Conservation (phyloP, 1,284 basidiomycete genomes). For the Naganishia albida region DNA sequence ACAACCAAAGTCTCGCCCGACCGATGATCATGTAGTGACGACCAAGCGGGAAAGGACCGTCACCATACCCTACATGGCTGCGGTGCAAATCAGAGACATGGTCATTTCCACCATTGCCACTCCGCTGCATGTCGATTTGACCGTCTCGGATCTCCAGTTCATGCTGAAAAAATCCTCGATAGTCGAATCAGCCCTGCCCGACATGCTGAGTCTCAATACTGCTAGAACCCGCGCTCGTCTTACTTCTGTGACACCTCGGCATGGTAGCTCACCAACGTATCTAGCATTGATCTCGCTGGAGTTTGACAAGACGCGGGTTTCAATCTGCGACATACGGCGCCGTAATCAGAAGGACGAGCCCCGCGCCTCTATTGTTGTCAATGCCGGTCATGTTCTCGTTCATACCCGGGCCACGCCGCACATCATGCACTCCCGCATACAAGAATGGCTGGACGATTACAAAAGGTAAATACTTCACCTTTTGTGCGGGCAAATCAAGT, state of each 20-base stretch:
- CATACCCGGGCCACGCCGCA: constrained; percentile 23
- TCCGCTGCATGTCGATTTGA: constrained; percentile 15
- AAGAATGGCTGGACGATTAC: constrained; percentile 25
- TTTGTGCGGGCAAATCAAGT: background rate
- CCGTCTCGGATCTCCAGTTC: constrained; percentile 16
- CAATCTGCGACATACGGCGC: background rate
- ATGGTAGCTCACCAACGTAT: constrained; percentile 1
- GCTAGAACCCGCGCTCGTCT: constrained; percentile 18
- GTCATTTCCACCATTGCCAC: constrained; percentile 4
- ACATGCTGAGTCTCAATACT: constrained; percentile 8
- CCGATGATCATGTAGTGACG: background rate
- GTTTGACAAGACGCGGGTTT: constrained; percentile 9
- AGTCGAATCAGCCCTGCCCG: background rate
- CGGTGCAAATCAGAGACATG: constrained; percentile 15
- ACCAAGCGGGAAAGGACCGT: background rate
- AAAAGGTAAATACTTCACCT: background rate
- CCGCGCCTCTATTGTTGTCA: constrained; percentile 19
- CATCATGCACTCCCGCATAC: constrained; percentile 23
- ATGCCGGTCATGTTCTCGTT: constrained; percentile 15
- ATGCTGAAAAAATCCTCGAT: background rate
- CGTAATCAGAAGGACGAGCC: background rate
- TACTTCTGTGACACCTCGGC: constrained; percentile 8
- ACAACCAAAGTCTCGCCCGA: too few species aligned
- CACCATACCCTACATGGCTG: background rate
- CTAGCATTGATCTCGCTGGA: constrained; percentile 16